These are phyloP conservation scores for Coelastrella sp. DNA, from an alignment of 139 green algal species.

Conservation along the genomic window DNA sequence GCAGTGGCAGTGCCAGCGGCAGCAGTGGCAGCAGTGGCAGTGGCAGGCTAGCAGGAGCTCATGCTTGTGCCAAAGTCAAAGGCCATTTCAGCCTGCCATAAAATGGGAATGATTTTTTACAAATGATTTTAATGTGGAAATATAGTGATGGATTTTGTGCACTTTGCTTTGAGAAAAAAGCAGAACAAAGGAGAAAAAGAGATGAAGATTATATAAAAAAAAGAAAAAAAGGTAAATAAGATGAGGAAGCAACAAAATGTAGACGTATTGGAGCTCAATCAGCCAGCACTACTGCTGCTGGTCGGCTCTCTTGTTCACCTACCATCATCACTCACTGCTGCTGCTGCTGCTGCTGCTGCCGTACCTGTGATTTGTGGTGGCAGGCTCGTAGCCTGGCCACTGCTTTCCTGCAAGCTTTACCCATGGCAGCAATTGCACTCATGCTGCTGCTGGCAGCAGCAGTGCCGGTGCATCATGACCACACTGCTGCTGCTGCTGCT, in stretches of 20 bases:
- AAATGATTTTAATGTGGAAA: too few species aligned
- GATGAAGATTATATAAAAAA: too few species aligned
- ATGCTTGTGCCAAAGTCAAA: background rate
- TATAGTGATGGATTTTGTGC: too few species aligned
- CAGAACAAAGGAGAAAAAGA: too few species aligned
- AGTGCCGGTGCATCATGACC: background rate
- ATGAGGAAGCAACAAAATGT: too few species aligned
- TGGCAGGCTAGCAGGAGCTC: background rate
- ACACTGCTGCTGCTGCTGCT: constrained; percentile 23
- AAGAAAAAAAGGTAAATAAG: too few species aligned
- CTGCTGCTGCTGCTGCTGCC: constrained; percentile 2
- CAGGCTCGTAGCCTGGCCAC: constrained; percentile 16
- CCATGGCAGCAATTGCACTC: background rate
- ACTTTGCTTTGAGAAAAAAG: too few species aligned
- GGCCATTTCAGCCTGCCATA: background rate
- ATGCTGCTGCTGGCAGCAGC: constrained; percentile 22
- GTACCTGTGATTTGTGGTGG: background rate
- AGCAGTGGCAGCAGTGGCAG: background rate
- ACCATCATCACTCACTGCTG: background rate
- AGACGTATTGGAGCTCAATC: too few species aligned
- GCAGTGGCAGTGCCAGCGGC: too few species aligned
- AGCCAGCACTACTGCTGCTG: background rate
- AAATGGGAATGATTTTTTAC: too few species aligned
- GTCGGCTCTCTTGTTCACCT: too few species aligned
- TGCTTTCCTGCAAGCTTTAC: constrained; percentile 13